phyloP scores from a whole-genome alignment of 2,329 filamentous ascomycete genomes.

The Nemania bipapillata region DNA sequence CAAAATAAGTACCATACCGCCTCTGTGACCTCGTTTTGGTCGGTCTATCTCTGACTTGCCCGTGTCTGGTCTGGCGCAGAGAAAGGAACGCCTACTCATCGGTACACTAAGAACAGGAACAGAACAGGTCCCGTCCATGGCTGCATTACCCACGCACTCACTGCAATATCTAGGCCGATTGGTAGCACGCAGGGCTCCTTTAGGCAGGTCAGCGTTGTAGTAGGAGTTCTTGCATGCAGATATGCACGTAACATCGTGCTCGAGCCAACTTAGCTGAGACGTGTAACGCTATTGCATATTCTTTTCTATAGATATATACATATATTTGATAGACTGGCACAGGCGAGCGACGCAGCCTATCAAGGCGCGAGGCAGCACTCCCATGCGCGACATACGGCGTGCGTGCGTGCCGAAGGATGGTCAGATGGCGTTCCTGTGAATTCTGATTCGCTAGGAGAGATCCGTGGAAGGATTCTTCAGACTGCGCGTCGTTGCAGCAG shows the following conservation, averaged over 20 bases:
- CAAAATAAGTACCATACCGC: not conserved
- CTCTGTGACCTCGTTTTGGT: not conserved
- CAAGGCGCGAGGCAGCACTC: slow-evolving; percentile 30
- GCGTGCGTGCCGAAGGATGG: slow-evolving; percentile 34
- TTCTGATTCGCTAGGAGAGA: slow-evolving; percentile 27
- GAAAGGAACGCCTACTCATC: not conserved
- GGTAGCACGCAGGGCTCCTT: slow-evolving; percentile 24
- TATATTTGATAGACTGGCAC: slow-evolving; percentile 20
- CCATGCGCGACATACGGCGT: slow-evolving; percentile 33
- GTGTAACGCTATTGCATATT: slow-evolving; percentile 39
- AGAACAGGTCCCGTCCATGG: slow-evolving; percentile 6
- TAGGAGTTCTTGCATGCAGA: slow-evolving; percentile 40
- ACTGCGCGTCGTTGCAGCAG: slow-evolving; percentile 19
- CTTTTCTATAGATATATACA: slow-evolving; percentile 37
- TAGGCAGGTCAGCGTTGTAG: slow-evolving; percentile 39
- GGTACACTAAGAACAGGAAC: not conserved
- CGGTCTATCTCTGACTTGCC: slow-evolving; percentile 11
- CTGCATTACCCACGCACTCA: slow-evolving; percentile 8
- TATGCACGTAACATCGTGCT: slow-evolving; percentile 40
- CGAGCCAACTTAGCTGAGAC: slow-evolving; percentile 41
- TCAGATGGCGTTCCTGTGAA: slow-evolving; percentile 30
- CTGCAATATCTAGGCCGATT: slow-evolving; percentile 16
- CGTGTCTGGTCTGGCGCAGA: slow-evolving; percentile 3
- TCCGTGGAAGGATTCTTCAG: slow-evolving; percentile 31
- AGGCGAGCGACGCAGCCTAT: slow-evolving; percentile 34